These are phyloP conservation scores for Tilletia walkeri DNA, from an alignment of 1,284 basidiomycete genomes.

Conservation along the genomic window DNA sequence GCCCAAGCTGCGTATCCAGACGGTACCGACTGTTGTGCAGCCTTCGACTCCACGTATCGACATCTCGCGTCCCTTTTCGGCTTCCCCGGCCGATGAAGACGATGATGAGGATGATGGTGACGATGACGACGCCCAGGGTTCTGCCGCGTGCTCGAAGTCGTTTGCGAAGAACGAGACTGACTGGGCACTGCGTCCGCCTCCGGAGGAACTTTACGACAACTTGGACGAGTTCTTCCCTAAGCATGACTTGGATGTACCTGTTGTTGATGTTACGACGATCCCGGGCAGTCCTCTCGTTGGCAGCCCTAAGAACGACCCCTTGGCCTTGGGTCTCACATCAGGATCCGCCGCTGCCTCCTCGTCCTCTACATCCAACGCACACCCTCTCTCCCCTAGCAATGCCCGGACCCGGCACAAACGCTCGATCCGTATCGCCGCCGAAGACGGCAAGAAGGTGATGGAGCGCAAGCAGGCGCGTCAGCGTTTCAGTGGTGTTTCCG, in stretches of 20 bases:
- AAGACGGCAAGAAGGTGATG: constrained; percentile 59
- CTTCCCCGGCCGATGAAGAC: not conserved
- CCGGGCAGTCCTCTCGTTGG: constrained; percentile 65
- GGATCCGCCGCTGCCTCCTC: not conserved
- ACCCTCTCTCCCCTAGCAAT: constrained; percentile 20
- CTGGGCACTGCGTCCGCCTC: constrained; percentile 74
- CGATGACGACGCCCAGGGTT: not conserved
- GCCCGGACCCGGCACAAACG: constrained; percentile 64
- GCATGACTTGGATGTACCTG: constrained; percentile 91
- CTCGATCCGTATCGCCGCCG: constrained; percentile 87
- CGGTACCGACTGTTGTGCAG: not conserved
- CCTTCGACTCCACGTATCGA: not conserved
- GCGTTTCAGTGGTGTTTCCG: constrained; percentile 59
- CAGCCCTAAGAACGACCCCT: constrained; percentile 52
- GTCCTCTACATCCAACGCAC: not conserved
- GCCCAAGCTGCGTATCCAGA: constrained; percentile 16
- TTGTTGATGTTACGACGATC: constrained; percentile 75
- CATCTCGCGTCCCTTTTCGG: not conserved
- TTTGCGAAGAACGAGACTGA: constrained; percentile 27
- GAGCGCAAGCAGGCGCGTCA: constrained; percentile 54
- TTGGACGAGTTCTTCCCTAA: constrained; percentile 94
- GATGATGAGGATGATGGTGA: constrained; percentile 10
- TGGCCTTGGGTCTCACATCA: constrained; percentile 39
- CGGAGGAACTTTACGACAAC: constrained; percentile 89
- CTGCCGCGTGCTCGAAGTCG: not conserved